Percentiles rank a stretch among this genome's conserved stretches.
Conservation (phyloP, 306 rosid species). For the Styphnolobium japonicum region DNA sequence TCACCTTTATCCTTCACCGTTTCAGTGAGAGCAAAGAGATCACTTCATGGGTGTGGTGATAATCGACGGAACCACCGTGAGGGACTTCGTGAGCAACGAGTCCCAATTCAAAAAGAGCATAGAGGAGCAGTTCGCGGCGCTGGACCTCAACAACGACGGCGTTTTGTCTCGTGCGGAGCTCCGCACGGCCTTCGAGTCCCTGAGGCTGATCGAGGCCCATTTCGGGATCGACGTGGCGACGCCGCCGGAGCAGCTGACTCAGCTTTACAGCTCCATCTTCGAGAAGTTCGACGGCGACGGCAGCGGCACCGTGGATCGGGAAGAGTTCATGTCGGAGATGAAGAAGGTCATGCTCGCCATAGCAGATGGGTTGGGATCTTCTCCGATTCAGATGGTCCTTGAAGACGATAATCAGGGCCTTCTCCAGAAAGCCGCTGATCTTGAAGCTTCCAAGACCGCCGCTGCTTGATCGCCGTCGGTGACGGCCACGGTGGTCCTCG, state of each 20-base stretch:
- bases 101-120: conserved; percentile 55
- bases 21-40: background rate
- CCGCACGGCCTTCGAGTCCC: conserved; percentile 71
- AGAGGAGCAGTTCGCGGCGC: conserved; percentile 50
- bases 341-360: conserved; percentile 81
- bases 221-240: conserved; percentile 76
- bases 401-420: conserved; percentile 53
- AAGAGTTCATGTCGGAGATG: conserved; percentile 71
- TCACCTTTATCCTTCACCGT: background rate
- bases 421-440: conserved; percentile 81
- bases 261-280: conserved; percentile 75
- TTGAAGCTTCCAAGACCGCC: conserved; percentile 64
- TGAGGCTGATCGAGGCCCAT: conserved; percentile 72
- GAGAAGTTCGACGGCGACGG: conserved; percentile 64
- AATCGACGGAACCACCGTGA: conserved; percentile 79
- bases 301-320: conserved; percentile 61
- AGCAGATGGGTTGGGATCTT: conserved; percentile 81
- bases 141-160: conserved; percentile 80
- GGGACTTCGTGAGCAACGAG: conserved; percentile 64
- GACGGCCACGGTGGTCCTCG: background rate
- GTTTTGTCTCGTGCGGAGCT: conserved; percentile 77
- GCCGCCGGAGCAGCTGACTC: conserved; percentile 58
- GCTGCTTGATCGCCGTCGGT: background rate
- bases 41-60: conserved; percentile 50
- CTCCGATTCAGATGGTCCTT: conserved; percentile 80